phyloP scores from a whole-genome alignment of 768 basidiomycete genomes.

The Rhodocollybia butyracea region DNA sequence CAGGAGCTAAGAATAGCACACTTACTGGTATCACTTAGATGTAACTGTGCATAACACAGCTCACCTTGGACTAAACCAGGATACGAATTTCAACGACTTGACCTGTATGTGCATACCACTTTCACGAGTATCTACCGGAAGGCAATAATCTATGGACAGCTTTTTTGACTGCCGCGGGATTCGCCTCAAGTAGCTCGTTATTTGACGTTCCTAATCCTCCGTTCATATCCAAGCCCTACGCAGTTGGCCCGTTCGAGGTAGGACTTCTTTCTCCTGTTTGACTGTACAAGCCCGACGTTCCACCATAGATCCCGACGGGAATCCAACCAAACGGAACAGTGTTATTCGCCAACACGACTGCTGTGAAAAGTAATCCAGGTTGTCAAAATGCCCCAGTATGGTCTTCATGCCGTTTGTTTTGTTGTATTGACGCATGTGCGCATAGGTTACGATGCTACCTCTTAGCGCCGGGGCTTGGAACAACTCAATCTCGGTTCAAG shows the following conservation, averaged over 20 bases:
- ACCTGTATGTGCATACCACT: constrained; percentile 31
- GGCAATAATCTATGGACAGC: constrained; percentile 23
- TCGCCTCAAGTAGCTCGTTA: constrained; percentile 45
- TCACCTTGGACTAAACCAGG: constrained; percentile 43
- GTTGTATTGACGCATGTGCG: neutral
- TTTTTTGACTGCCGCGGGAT: constrained; percentile 54
- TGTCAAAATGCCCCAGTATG: constrained; percentile 39
- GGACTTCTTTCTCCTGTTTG: constrained; percentile 7
- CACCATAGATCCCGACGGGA: constrained; percentile 33
- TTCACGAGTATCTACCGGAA: neutral
- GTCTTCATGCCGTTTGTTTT: neutral
- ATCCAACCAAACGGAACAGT: constrained; percentile 43
- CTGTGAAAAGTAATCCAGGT: constrained; percentile 39
- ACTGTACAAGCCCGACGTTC: neutral
- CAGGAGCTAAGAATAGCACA: neutral
- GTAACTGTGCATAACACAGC: constrained; percentile 32
- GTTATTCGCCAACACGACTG: constrained; percentile 42
- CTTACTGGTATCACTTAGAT: constrained; percentile 21
- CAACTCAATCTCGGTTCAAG: constrained; percentile 36
- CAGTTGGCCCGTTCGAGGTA: constrained; percentile 45
- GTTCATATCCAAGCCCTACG: constrained; percentile 44
- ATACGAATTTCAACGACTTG: constrained; percentile 42
- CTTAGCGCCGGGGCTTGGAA: constrained; percentile 34
- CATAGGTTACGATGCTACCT: constrained; percentile 35
- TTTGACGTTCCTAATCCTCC: constrained; percentile 43